Conservation (phyloP, 306 rosid species). For the Vachellia pachyceras region DNA sequence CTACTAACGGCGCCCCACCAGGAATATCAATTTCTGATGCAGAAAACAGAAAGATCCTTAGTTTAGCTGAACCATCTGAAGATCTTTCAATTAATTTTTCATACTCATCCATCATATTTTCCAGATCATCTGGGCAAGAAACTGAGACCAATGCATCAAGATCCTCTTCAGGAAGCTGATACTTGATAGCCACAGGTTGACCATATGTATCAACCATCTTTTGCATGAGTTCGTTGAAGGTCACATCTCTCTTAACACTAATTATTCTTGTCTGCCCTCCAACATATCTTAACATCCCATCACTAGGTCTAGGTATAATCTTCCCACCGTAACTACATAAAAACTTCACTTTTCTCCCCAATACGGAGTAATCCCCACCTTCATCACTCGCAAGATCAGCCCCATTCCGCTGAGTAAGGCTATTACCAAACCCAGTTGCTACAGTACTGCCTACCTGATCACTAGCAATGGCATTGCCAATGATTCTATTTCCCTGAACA, state of each 20-base stretch:
- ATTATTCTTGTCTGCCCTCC: slow-evolving; percentile 93
- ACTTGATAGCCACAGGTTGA: slow-evolving; percentile 77
- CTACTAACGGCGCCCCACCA: slow-evolving; percentile 51
- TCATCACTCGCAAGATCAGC: slow-evolving; percentile 64
- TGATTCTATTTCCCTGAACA: slow-evolving; percentile 41
- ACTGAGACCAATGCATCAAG: slow-evolving; percentile 89
- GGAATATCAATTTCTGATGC: slow-evolving; percentile 64
- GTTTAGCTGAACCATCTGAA: slow-evolving; percentile 76
- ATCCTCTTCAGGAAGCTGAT: slow-evolving; percentile 92
- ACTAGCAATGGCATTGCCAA: slow-evolving; percentile 49
- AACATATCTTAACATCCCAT: slow-evolving; percentile 87
- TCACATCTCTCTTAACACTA: slow-evolving; percentile 73
- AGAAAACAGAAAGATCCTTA: slow-evolving; percentile 80
- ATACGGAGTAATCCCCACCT: slow-evolving; percentile 65
- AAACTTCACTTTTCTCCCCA: slow-evolving; percentile 71
- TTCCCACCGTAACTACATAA: slow-evolving; percentile 89
- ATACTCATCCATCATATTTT: slow-evolving; percentile 92
- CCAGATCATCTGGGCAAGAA: slow-evolving; percentile 86
- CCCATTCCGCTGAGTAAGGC: slow-evolving; percentile 40
- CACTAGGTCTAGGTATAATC: slow-evolving; percentile 89
- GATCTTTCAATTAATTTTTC: slow-evolving; percentile 75
- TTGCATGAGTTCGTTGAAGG: slow-evolving; percentile 62
- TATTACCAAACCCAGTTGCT: slow-evolving; percentile 40
- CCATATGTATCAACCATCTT: slow-evolving; percentile 79
- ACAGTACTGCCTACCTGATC: slow-evolving; percentile 50